These are phyloP conservation scores for Phytophthora colocasiae DNA, from an alignment of 352 stramenopile genomes.

Conservation along the genomic window DNA sequence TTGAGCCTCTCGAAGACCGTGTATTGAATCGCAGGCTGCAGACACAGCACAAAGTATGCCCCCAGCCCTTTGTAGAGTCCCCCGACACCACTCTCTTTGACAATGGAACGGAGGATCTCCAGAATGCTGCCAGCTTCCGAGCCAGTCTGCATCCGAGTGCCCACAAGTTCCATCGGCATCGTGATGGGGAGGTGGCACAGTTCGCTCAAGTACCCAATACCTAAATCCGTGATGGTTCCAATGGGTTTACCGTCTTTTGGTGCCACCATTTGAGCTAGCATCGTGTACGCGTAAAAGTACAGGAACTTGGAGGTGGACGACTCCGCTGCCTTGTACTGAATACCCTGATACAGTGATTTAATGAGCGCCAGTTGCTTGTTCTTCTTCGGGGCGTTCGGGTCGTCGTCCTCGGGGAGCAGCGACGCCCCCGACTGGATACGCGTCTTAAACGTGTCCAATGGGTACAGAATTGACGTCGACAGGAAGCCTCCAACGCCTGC, in stretches of 20 bases:
- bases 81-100: conserved; percentile 68
- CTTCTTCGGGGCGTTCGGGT: conserved; percentile 24
- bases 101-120: conserved; percentile 67
- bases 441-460: conserved; percentile 90
- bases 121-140: conserved; percentile 54
- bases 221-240: conserved; percentile 70
- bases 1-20: conserved; percentile 95
- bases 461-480: conserved; percentile 81
- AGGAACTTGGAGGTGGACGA: conserved; percentile 90
- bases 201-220: conserved; percentile 87
- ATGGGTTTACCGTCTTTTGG: conserved; percentile 69
- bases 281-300: conserved; percentile 92
- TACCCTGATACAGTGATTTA: conserved; percentile 79
- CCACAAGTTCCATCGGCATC: conserved; percentile 90
- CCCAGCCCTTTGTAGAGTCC: conserved; percentile 91
- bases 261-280: conserved; percentile 70
- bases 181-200: conserved; percentile 81
- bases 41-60: conserved; percentile 95
- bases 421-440: conserved; percentile 83
- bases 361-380: conserved; percentile 52
- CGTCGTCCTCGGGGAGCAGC: conserved; percentile 49
- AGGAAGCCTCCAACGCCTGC: conserved; percentile 81
- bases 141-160: conserved; percentile 85
- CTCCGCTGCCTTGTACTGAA: conserved; percentile 88
- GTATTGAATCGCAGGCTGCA: conserved; percentile 98